Evolutionary conservation across 345 rosid genomes (phyloP), one percentile per base, ranked within the genome.

Genomic region (Rubroshorea leprosula): DNA sequence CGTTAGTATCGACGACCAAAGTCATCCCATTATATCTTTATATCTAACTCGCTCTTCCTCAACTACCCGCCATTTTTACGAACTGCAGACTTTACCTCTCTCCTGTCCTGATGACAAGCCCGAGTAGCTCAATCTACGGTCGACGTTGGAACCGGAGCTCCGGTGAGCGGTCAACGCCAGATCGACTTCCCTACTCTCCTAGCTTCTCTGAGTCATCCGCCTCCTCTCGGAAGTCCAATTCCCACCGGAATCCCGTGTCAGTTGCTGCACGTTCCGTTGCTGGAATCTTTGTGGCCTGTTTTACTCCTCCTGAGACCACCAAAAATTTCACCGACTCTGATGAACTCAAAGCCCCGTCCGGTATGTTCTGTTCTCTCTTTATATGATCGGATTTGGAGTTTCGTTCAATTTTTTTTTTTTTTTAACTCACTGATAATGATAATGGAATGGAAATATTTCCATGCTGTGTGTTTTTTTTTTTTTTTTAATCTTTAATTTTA

Each of bases 271-370:
- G 84, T 45, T 82, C 85, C 41, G 65, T 86, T 47, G 83, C 76
- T 15, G 82, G 83, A 25, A 66, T 79, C 50, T 91, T 92, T 67
- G 27, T 73, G 20, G 54, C 68, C 17, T 92, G 96, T 68, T 84
- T 92, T 67, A 74, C 89, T 25, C 98, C 95, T 26, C 89, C 89
- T 0, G 84, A 74, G 35, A 11, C 76, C n/a, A 62, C 84, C 43
- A 74, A 55, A 52, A 62, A 52, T 43, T 63, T 69, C 21, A 56
- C 11, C 10, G 62, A 68, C 44, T 78, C 86, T 29, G 73, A 65
- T 1, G 79, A 75, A 39, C 62, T 62, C 58, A 69, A 60, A 48
- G 26, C 76, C 65, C 69, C 58, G 47, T 62, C 74, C 5, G 81
- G 84, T 81, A 63, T 55, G 41, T 26, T 23, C 6, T 24, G 11